Evolutionary conservation across 192 early-diverging fungal genomes (phyloP).

Genomic region (Linderina pennispora): DNA sequence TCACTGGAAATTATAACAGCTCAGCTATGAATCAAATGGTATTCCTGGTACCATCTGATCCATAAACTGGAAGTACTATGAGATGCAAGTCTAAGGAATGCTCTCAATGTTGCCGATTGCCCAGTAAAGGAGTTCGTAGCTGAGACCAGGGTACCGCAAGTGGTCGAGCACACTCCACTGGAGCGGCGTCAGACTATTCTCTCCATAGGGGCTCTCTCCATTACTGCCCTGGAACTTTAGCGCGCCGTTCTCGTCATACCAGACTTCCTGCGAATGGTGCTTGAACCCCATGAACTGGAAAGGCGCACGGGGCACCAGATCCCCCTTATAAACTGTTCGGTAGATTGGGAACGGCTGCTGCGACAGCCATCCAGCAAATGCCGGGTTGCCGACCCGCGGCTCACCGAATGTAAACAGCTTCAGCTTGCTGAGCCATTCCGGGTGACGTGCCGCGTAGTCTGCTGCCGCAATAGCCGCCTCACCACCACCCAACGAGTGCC

Average conservation of each 20-base stretch:
- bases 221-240: neutral
- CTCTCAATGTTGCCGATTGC: too few relatives aligned
- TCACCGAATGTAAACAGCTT: conserved; percentile 3
- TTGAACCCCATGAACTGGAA: neutral
- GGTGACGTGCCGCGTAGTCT: neutral
- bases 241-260: too few relatives aligned
- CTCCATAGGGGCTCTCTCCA: neutral
- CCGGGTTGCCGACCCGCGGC: conserved; percentile 6
- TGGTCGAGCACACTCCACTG: too few relatives aligned
- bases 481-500: conserved; percentile 7
- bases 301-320: conserved; percentile 1
- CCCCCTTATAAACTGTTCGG: conserved; percentile 1
- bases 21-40: too few relatives aligned
- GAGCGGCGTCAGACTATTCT: neutral
- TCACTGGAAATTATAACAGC: too few relatives aligned
- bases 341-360: neutral
- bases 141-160: too few relatives aligned
- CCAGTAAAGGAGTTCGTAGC: too few relatives aligned
- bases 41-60: too few relatives aligned
- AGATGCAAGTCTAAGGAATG: too few relatives aligned
- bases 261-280: neutral
- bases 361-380: neutral
- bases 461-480: conserved; percentile 3
- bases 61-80: too few relatives aligned
- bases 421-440: neutral